Evolutionary conservation across 2,329 filamentous ascomycete species (phyloP).

Genomic region (Ambrosiella beaveri): DNA sequence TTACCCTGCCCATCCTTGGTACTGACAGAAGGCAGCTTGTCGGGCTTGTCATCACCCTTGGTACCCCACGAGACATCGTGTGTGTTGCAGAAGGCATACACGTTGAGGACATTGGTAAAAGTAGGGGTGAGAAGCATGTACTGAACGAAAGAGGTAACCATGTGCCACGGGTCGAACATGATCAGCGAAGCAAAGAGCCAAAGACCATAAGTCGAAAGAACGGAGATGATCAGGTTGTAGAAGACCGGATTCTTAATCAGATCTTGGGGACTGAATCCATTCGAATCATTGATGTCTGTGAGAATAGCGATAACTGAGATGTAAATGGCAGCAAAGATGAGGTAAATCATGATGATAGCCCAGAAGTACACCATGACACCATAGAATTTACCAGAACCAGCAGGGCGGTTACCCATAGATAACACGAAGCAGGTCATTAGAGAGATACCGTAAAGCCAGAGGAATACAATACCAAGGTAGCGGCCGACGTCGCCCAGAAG

Average conservation of each 20-base stretch:
- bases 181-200: slow-evolving; percentile 83
- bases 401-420: slow-evolving; percentile 82
- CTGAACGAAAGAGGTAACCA: slow-evolving; percentile 97
- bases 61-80: slow-evolving; percentile 99
- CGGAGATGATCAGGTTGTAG: slow-evolving; percentile 81
- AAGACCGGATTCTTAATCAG: slow-evolving; percentile 81
- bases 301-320: slow-evolving; percentile 82
- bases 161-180: slow-evolving; percentile 98
- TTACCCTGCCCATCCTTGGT: slow-evolving; percentile 81
- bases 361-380: slow-evolving; percentile 98
- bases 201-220: slow-evolving; percentile 81
- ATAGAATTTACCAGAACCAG: slow-evolving; percentile 86
- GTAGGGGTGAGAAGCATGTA: slow-evolving; percentile 90
- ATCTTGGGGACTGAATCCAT: slow-evolving; percentile 50
- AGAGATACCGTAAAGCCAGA: slow-evolving; percentile 87
- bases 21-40: slow-evolving; percentile 73
- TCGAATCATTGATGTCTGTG: slow-evolving; percentile 40
- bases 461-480: slow-evolving; percentile 75
- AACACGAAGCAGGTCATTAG: slow-evolving; percentile 90
- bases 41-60: slow-evolving; percentile 91
- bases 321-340: slow-evolving; percentile 88
- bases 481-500: slow-evolving; percentile 63
- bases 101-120: slow-evolving; percentile 98
- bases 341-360: slow-evolving; percentile 87
- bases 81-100: slow-evolving; percentile 98